A percentile compares a stretch with the other conserved stretches of the same genome.
phyloP scores from a whole-genome alignment of 1,139 yeast species.

The Protomyces arabidopsidicola region DNA sequence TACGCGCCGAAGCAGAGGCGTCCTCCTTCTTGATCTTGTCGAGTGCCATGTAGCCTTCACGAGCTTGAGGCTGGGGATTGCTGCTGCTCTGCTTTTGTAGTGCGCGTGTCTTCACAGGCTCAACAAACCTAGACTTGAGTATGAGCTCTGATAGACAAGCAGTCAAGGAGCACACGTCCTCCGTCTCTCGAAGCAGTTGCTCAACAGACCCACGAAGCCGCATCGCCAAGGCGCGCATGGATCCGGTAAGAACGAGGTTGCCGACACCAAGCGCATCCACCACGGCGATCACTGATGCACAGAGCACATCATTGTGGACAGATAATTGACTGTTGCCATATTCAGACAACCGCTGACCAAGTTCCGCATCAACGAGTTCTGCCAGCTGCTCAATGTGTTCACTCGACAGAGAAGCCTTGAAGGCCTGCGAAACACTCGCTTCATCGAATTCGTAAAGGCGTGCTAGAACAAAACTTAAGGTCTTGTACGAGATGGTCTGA shows the following conservation, averaged over 20 bases:
- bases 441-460: conserved; percentile 2
- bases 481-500: background rate
- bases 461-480: background rate
- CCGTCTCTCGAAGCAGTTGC: background rate
- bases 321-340: background rate
- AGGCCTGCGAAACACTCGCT: conserved; percentile 1
- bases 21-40: conserved; percentile 8
- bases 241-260: conserved; percentile 2
- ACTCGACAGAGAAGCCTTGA: background rate
- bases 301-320: conserved; percentile 10
- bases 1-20: background rate
- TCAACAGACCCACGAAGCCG: background rate
- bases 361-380: background rate
- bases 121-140: conserved; percentile 16
- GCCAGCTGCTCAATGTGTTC: background rate
- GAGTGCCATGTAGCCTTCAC: conserved; percentile 5
- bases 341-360: conserved; percentile 1
- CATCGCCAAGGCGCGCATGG: background rate
- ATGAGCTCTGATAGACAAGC: conserved; percentile 13
- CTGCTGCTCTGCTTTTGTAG: background rate
- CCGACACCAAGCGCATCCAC: conserved; percentile 12
- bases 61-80: conserved; percentile 22
- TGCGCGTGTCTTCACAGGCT: conserved; percentile 4
- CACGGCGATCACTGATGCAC: background rate
- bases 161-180: background rate